Conservation (phyloP, 176 grass and related monocot genomes). For the Musa troglodytarum region DNA sequence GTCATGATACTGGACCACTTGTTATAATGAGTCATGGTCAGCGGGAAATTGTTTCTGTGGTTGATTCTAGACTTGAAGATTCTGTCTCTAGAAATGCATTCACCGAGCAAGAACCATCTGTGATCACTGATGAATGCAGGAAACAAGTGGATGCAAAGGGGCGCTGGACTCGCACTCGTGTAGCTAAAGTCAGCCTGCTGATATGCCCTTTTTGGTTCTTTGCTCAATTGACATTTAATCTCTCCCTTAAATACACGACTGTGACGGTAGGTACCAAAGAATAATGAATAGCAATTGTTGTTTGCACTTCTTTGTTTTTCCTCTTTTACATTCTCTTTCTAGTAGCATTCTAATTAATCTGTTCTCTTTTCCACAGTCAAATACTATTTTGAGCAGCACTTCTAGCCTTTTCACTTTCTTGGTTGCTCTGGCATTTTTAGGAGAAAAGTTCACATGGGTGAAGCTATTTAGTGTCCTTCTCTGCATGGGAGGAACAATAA, state of each 20-base stretch:
- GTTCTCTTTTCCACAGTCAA: slow-evolving; percentile 56
- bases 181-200: slow-evolving; percentile 75
- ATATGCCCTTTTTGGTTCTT: slow-evolving; percentile 96
- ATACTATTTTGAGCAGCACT: slow-evolving; percentile 88
- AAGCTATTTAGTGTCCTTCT: slow-evolving; percentile 89
- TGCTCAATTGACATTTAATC: slow-evolving; percentile 88
- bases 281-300: neutral
- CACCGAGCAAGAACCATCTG: slow-evolving; percentile 2
- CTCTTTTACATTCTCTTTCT: neutral
- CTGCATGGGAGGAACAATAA: slow-evolving; percentile 90
- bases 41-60: neutral
- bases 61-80: slow-evolving; percentile 14
- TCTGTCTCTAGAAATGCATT: slow-evolving; percentile 14
- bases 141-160: slow-evolving; percentile 71
- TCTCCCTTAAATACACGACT: slow-evolving; percentile 93
- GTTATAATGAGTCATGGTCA: neutral
- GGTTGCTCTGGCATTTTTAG: slow-evolving; percentile 74
- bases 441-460: slow-evolving; percentile 83
- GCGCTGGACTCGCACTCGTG: slow-evolving; percentile 65
- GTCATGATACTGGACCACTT: slow-evolving; percentile 14
- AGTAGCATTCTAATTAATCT: slow-evolving; percentile 7
- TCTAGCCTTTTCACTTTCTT: slow-evolving; percentile 99
- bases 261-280: slow-evolving; percentile 55
- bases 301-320: neutral
- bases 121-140: slow-evolving; percentile 7